These are phyloP conservation scores for Cutaneotrichosporon sp. DNA, from an alignment of 1,284 basidiomycete genomes.

Conservation along the genomic window DNA sequence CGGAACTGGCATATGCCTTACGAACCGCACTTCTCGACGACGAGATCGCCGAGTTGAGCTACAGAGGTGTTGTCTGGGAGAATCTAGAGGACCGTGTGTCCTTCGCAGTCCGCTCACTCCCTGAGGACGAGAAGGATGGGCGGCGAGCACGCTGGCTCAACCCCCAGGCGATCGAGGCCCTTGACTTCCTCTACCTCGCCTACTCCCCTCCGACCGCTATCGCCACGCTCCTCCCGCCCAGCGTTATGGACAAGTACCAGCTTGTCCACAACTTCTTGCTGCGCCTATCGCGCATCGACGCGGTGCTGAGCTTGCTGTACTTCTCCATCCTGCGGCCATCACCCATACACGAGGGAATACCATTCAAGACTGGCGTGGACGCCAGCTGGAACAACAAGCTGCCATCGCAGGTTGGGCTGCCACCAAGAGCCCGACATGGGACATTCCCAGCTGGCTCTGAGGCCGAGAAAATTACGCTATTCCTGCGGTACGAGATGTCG, in stretches of 20 bases:
- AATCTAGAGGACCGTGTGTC: constrained; percentile 73
- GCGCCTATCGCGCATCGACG: constrained; percentile 69
- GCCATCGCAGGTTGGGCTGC: constrained; percentile 5
- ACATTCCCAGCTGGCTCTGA: constrained; percentile 57
- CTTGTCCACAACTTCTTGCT: constrained; percentile 71
- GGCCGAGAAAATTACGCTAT: constrained; percentile 56
- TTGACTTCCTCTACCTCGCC: constrained; percentile 81
- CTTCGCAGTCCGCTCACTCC: constrained; percentile 69
- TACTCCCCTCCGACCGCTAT: constrained; percentile 73
- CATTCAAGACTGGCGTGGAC: constrained; percentile 29
- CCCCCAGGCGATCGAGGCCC: constrained; percentile 59
- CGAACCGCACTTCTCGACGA: constrained; percentile 49
- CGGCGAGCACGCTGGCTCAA: constrained; percentile 68
- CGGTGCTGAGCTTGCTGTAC: constrained; percentile 62
- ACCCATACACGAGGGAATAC: constrained; percentile 5
- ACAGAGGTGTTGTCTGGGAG: constrained; percentile 46
- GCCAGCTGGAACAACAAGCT: constrained; percentile 6
- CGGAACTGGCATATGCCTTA: constrained; percentile 72
- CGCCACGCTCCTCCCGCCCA: constrained; percentile 62
- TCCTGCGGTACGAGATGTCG: constrained; percentile 67
- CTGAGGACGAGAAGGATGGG: constrained; percentile 51
- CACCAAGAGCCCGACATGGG: constrained; percentile 5
- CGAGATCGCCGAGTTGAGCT: constrained; percentile 6
- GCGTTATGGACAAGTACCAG: constrained; percentile 75
- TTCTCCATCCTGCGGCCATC: constrained; percentile 42